Base-by-base conservation (phyloP, 257 asterid genomes). In the Gynochthodes officinalis region DNA sequence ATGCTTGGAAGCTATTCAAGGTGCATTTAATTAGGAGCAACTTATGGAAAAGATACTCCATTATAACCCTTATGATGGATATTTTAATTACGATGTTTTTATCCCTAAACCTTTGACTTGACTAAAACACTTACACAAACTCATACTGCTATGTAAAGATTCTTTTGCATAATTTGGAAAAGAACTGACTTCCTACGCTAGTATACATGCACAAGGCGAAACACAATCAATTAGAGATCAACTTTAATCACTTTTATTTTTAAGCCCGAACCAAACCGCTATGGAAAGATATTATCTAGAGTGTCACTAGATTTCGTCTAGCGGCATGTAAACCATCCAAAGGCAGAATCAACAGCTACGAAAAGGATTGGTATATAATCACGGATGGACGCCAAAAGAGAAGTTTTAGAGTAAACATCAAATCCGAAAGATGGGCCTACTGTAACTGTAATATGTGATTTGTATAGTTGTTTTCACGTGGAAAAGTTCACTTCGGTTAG, bases 1-100 rank as follows among this genome's bases (percentile, higher is more conserved):
- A 64, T 67, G 76, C 71, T 52, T 66, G 80, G 72, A 52, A 76
- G 52, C 64, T 69, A 69, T 35, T 53, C 50, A 68, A 49, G 10
- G 21, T 14, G 32, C 58, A 10, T 43, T 42, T 69, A 11, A 35
- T 32, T 69, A 11, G n/a, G 52, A 74, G 60, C 72, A 70, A 65
- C 30, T 52, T 21, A 62, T 19, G 61, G 76, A 62, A 70, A 70
- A 76, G 68, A 43, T 59, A 44, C 67, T 52, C n/a, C 23, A 61
- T 25, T 70, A 33, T 50, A 46, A 32, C 19, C 62, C 33, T 75
- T 68, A 44, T 37, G 23, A 69, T 35, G 23, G 39, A 30, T 52
- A 43, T 43, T 53, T 61, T 63, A 63, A 40, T 14, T 23, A 54
- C 40, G 10, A 67, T 12, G 28, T 32, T 76, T 63, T 60, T 53